A percentile compares a stretch with the other conserved stretches of the same genome.
Conservation (phyloP, 23 red algal genomes). For the Gracilaria caudata region DNA sequence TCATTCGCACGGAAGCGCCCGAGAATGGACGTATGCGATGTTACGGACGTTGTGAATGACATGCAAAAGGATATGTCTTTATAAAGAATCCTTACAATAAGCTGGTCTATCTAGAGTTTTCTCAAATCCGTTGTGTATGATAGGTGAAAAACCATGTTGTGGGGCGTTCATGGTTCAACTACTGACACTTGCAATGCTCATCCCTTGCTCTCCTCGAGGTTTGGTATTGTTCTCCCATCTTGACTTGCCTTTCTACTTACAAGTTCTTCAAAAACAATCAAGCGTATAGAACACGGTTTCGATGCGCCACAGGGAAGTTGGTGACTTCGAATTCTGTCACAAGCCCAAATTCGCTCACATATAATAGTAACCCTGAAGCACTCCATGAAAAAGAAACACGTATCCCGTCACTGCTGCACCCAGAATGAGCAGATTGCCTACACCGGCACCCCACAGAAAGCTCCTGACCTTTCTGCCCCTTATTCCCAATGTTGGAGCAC, state of each 20-base stretch:
- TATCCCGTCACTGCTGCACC: background rate
- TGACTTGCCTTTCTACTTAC: too few relatives aligned
- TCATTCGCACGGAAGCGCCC: conserved; percentile 7
- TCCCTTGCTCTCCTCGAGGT: background rate
- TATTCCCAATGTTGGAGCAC: background rate
- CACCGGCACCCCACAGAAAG: background rate
- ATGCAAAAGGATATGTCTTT: background rate
- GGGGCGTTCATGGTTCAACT: too few relatives aligned
- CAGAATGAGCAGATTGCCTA: background rate
- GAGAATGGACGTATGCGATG: background rate
- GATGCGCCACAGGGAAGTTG: too few relatives aligned
- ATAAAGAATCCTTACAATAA: background rate
- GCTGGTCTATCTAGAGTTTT: background rate
- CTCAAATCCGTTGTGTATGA: background rate
- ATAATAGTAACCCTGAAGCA: background rate
- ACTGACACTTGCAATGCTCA: background rate
- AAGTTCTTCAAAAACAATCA: too few relatives aligned
- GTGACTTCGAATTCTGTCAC: too few relatives aligned
- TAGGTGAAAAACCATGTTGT: too few relatives aligned
- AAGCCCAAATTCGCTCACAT: background rate
- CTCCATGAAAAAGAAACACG: background rate
- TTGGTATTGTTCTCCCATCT: background rate
- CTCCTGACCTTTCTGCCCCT: background rate
- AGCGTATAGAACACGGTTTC: too few relatives aligned
- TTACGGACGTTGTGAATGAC: background rate